A percentile compares a stretch with the other conserved stretches of the same genome.
phyloP scores from a whole-genome alignment of 1,284 basidiomycete species.

The Mycena citricolor region DNA sequence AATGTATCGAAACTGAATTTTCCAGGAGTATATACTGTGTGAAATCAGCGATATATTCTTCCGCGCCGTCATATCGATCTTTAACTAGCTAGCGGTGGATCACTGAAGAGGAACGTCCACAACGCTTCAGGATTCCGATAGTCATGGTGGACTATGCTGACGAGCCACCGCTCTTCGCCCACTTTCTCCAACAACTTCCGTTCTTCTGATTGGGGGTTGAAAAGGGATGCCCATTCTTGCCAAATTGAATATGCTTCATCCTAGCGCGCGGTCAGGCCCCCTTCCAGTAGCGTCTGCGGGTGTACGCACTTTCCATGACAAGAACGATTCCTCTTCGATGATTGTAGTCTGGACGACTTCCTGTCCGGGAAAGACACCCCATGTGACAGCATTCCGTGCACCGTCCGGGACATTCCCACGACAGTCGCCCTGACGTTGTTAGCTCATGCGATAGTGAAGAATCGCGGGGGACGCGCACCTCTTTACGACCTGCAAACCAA shows the following conservation, averaged over 20 bases:
- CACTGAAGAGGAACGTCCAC: constrained; percentile 79
- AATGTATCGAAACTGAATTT: too few species aligned
- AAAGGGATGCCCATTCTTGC: constrained; percentile 91
- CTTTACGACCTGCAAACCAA: constrained; percentile 82
- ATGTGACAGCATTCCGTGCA: constrained; percentile 94
- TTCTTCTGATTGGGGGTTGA: constrained; percentile 74
- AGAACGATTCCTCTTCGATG: constrained; percentile 90
- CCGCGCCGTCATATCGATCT: too few species aligned
- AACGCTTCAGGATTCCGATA: constrained; percentile 82
- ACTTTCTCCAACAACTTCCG: constrained; percentile 74
- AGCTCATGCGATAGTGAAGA: neutral
- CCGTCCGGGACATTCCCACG: constrained; percentile 79
- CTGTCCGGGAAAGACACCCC: constrained; percentile 97
- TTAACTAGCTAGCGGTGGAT: constrained; percentile 7
- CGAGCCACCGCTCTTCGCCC: constrained; percentile 80
- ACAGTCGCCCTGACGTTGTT: constrained; percentile 68
- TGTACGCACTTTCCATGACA: constrained; percentile 84
- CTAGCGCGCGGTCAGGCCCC: too few species aligned
- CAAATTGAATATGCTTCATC: constrained; percentile 98
- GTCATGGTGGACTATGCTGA: constrained; percentile 94
- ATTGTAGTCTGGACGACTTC: constrained; percentile 98
- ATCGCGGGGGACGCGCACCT: constrained; percentile 46
- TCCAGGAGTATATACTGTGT: too few species aligned
- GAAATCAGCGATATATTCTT: too few species aligned
- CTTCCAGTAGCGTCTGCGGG: too few species aligned